Conservation (phyloP, 2,329 filamentous ascomycete genomes). For the Ophiostoma ulmi region DNA sequence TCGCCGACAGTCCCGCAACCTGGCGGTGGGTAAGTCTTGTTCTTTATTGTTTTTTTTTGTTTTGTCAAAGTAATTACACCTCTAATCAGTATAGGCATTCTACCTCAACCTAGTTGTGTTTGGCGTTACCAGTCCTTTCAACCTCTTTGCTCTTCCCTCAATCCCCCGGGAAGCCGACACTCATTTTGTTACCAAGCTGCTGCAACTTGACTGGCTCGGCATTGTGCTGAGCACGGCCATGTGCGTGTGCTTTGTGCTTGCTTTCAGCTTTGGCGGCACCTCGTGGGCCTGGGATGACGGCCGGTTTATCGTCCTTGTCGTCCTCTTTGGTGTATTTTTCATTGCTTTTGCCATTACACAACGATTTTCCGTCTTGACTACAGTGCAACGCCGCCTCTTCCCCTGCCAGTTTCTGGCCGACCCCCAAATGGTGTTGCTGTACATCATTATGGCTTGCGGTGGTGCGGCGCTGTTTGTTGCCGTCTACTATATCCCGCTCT, state of each 20-base stretch:
- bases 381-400: slow-evolving; percentile 38
- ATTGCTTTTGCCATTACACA: slow-evolving; percentile 46
- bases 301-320: slow-evolving; percentile 26
- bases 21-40: slow-evolving; percentile 40
- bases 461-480: slow-evolving; percentile 31
- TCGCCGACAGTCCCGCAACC: slow-evolving; percentile 38
- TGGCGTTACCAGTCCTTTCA: slow-evolving; percentile 33
- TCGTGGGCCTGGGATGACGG: slow-evolving; percentile 43
- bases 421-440: slow-evolving; percentile 40
- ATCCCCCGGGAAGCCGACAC: slow-evolving; percentile 26
- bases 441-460: slow-evolving; percentile 34
- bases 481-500: slow-evolving; percentile 49
- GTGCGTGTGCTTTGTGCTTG: slow-evolving; percentile 43
- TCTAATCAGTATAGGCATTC: slow-evolving; percentile 33
- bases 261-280: slow-evolving; percentile 47
- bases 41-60: background rate
- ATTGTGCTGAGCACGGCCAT: slow-evolving; percentile 39
- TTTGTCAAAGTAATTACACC: background rate
- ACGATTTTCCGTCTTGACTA: slow-evolving; percentile 39
- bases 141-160: slow-evolving; percentile 32
- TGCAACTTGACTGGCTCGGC: slow-evolving; percentile 42
- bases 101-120: slow-evolving; percentile 55
- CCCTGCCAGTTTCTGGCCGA: slow-evolving; percentile 43
- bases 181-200: slow-evolving; percentile 29
- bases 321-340: slow-evolving; percentile 34